Conservation (phyloP, 306 rosid genomes). For the Cajanus cajan region DNA sequence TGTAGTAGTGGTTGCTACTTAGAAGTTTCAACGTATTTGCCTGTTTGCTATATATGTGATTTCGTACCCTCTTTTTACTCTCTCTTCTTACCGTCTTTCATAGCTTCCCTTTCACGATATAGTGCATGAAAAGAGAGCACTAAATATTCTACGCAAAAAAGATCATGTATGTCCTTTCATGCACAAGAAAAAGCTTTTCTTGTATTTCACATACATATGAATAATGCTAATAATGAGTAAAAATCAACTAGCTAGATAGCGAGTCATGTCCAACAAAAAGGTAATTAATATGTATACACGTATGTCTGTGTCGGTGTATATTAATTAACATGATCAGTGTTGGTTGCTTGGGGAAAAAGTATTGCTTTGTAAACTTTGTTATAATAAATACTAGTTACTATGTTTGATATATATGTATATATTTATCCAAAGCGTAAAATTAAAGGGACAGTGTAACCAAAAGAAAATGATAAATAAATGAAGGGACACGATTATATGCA, state of each 20-base stretch:
- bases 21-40: conserved; percentile 24
- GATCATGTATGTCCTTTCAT: conserved; percentile 22
- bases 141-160: conserved; percentile 25
- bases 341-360: conserved; percentile 39
- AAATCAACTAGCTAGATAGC: conserved; percentile 36
- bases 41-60: conserved; percentile 15
- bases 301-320: not conserved
- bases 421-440: conserved; percentile 10
- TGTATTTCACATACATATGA: not conserved
- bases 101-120: conserved; percentile 22
- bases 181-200: not conserved
- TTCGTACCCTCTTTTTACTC: conserved; percentile 1
- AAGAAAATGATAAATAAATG: not conserved
- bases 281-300: conserved; percentile 19
- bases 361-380: conserved; percentile 38
- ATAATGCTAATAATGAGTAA: conserved; percentile 33
- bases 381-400: conserved; percentile 28
- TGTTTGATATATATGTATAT: not conserved
- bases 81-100: not conserved
- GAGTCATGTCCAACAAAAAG: conserved; percentile 38
- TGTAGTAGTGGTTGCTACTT: not conserved
- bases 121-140: conserved; percentile 23
- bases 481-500: conserved; percentile 7
- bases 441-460: conserved; percentile 1
- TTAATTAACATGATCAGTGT: conserved; percentile 16